Evolutionary conservation across 441 rosid species (phyloP).

Genomic region (Populus hybrid): DNA sequence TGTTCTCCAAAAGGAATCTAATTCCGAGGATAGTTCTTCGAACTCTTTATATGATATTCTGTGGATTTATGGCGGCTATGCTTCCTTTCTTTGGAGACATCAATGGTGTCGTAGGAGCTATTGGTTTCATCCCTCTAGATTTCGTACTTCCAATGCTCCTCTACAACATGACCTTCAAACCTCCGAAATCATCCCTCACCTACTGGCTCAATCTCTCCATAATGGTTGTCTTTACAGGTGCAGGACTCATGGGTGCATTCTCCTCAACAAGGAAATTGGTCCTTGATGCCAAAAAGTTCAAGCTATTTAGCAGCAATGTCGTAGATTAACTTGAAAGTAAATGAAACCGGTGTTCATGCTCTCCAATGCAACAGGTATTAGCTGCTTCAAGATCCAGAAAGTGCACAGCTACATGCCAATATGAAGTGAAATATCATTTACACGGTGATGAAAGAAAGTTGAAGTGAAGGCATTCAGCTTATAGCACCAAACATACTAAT

Average conservation of each 20-base stretch:
- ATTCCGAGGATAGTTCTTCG: conserved; percentile 77
- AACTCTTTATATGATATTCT: conserved; percentile 62
- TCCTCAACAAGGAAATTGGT: conserved; percentile 73
- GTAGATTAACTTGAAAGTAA: conserved; percentile 39
- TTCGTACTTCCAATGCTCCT: conserved; percentile 92
- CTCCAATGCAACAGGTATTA: neutral
- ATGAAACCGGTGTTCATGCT: neutral
- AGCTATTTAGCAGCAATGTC: conserved; percentile 80
- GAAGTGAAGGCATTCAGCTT: neutral
- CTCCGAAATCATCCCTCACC: conserved; percentile 46
- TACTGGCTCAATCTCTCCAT: conserved; percentile 70
- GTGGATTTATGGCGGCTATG: conserved; percentile 94
- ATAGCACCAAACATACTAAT: neutral
- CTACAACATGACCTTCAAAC: conserved; percentile 82
- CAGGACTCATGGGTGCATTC: conserved; percentile 77
- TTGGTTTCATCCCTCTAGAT: conserved; percentile 92
- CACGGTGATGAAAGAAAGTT: neutral
- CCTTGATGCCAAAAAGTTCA: conserved; percentile 80
- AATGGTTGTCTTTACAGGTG: conserved; percentile 61
- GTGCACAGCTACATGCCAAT: neutral
- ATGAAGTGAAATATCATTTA: neutral
- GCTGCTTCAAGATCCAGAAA: neutral
- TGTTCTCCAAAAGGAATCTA: conserved; percentile 72
- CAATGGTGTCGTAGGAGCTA: conserved; percentile 77
- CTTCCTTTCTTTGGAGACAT: conserved; percentile 92